Base-by-base conservation (phyloP, 768 basidiomycete genomes). In the Boletus tylopilopsis region DNA sequence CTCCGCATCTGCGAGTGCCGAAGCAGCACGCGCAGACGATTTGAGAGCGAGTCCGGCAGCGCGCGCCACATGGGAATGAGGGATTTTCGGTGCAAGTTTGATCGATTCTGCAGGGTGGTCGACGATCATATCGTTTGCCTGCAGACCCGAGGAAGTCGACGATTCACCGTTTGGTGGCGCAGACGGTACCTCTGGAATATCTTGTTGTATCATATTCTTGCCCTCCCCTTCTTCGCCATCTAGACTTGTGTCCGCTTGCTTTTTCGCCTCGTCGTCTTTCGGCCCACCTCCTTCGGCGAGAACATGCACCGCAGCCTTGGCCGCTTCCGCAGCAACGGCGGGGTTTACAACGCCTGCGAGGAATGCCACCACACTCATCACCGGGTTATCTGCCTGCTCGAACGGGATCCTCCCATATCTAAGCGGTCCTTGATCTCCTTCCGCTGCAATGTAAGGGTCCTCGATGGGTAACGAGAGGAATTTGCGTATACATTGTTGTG, bases 301-400 rank as follows among this genome's bases (percentile, higher is more conserved):
- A 49, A 88, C 87, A 38, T 88, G 88, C 52, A 95, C 69, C 0
- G 93, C 94, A 0, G 84, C 84, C 66, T 93, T 93, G 6, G 96
- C 96, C 1, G 94, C 95, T 51, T 93, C 93, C 0, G 92, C 89
- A 4, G 94, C 95, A 5, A 96, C 87, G 0, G 85, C 85, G 0
- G 93, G 92, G 10, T 83, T 84, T 7, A 98, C 87, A 10, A 94
- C 93, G 6, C 91, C 89, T 8, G 96, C 93, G 21, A 99, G 76
- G 73, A 97, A 98, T 2, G 96, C 93, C 18, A 98, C 94, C 21
- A 98, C 96, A 66, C 90, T 92, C 93, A 99, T 93, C 16, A 99
- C 92, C 0, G 96, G 96, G 63, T 98, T 98, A 62, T 99, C 96
- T 5, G 90, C 83, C 65, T 93, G 90, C 59, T 93, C 88, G 64